Base-by-base conservation (phyloP, 2,329 filamentous ascomycete species). In the Neocatenulostroma microsporum region DNA sequence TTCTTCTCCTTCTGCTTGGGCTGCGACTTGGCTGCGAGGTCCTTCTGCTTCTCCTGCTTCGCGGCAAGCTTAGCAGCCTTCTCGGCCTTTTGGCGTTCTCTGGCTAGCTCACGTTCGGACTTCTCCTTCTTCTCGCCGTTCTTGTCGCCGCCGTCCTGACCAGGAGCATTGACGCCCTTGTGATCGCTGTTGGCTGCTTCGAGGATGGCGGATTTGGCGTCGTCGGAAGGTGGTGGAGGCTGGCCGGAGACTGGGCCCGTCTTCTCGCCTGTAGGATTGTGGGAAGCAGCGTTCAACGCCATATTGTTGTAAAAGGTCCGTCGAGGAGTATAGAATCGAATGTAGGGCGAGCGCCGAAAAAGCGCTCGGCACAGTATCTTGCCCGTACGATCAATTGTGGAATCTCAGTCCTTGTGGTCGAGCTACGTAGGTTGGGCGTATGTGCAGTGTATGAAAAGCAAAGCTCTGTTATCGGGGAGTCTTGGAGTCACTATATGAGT, bases 1-100 rank as follows among this genome's bases (percentile, higher is more conserved):
- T 76, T 54, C 66, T 83, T 82, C 57, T 86, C 81, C 56, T 84
- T 83, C 32, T 66, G 69, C 57, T 79, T 75, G 45, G 48, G 50
- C 26, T 53, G 62, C 58, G 39, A 63, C 41, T 68, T 63, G 11
- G 73, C 69, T 28, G 66, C 62, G 48, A 73, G 65, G 15, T 75
- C 74, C 17, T 63, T 58, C 63, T 81, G 78, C 63, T 89, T 93
- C 42, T 84, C 84, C 56, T 82, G 70, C 64, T 91, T 91, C 63
- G 74, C 72, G 17, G 68, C 72, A 51, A 78, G 76, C 55, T 79
- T 80, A 49, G 74, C 72, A 30, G 70, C 63, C 56, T 80, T 80
- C 49, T 93, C 87, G 17, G 84, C 86, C 68, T 91, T 94, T 62
- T 84, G 85, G 45, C 80, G 76, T 57, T 89, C 83, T 64, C 81